These are phyloP conservation scores for Fusarium zealandicum DNA, from an alignment of 2,329 filamentous ascomycete species.

Conservation along the genomic window DNA sequence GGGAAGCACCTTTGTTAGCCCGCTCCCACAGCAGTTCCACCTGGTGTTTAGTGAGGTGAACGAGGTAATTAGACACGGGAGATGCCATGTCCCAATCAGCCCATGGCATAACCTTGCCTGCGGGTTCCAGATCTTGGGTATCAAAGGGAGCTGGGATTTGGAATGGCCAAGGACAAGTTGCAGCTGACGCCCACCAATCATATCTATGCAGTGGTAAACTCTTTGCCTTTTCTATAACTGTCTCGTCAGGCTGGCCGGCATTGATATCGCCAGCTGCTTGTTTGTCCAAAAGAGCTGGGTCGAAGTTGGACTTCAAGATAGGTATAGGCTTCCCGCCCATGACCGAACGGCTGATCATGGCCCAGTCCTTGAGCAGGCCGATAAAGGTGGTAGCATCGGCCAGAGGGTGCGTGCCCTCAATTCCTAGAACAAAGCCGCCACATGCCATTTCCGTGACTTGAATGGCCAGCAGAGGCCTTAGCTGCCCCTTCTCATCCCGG, in stretches of 20 bases:
- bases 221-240: conserved; percentile 7
- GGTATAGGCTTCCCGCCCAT: not conserved
- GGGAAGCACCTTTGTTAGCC: not conserved
- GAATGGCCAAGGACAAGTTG: conserved; percentile 23
- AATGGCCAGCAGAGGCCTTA: conserved; percentile 23
- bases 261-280: conserved; percentile 32
- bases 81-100: conserved; percentile 31
- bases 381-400: conserved; percentile 36
- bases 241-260: conserved; percentile 1
- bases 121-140: not conserved
- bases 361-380: conserved; percentile 36
- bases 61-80: conserved; percentile 33
- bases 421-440: conserved; percentile 29
- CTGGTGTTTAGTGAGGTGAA: conserved; percentile 32
- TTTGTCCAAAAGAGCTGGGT: conserved; percentile 25
- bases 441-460: conserved; percentile 35
- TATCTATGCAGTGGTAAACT: conserved; percentile 34
- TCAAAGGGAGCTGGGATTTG: conserved; percentile 13
- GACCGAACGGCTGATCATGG: conserved; percentile 1
- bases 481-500: not conserved
- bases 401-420: conserved; percentile 34
- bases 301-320: not conserved
- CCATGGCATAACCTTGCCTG: conserved; percentile 35
- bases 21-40: conserved; percentile 14
- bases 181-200: conserved; percentile 36